A percentile compares a stretch with the other conserved stretches of the same genome.
These are phyloP conservation scores for Neonothopanus nambi DNA, from an alignment of 1,284 basidiomycete genomes.

Conservation along the genomic window DNA sequence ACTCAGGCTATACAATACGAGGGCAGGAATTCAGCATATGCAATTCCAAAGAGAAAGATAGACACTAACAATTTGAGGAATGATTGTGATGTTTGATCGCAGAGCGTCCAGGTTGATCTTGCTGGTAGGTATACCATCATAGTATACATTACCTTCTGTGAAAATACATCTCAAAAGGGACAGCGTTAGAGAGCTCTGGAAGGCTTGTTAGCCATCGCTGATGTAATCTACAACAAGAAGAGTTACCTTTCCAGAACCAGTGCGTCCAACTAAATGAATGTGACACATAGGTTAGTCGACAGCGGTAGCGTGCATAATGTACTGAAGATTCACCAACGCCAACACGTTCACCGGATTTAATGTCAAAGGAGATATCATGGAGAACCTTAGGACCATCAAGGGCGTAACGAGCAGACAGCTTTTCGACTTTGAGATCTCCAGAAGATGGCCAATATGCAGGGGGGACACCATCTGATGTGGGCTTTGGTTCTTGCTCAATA, in stretches of 20 bases:
- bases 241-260: conserved; percentile 71
- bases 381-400: conserved; percentile 52
- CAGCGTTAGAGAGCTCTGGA: conserved; percentile 50
- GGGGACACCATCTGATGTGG: conserved; percentile 51
- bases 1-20: conserved; percentile 54
- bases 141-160: conserved; percentile 57
- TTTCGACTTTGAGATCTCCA: conserved; percentile 65
- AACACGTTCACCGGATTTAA: conserved; percentile 61
- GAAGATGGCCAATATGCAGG: conserved; percentile 82
- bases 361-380: conserved; percentile 53
- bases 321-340: conserved; percentile 47
- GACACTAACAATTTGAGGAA: conserved; percentile 48
- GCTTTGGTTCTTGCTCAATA: conserved; percentile 71
- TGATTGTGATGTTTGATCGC: conserved; percentile 64
- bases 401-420: conserved; percentile 61
- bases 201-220: no score
- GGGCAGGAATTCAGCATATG: conserved; percentile 26
- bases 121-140: conserved; percentile 47
- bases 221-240: not conserved
- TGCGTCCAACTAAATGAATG: conserved; percentile 56
- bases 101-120: conserved; percentile 66
- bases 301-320: not conserved
- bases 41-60: conserved; percentile 21
- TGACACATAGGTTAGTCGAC: not conserved
- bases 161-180: conserved; percentile 56